These are phyloP conservation scores for Entomortierella lignicola DNA, from an alignment of 192 early-diverging fungal species.

Conservation along the genomic window DNA sequence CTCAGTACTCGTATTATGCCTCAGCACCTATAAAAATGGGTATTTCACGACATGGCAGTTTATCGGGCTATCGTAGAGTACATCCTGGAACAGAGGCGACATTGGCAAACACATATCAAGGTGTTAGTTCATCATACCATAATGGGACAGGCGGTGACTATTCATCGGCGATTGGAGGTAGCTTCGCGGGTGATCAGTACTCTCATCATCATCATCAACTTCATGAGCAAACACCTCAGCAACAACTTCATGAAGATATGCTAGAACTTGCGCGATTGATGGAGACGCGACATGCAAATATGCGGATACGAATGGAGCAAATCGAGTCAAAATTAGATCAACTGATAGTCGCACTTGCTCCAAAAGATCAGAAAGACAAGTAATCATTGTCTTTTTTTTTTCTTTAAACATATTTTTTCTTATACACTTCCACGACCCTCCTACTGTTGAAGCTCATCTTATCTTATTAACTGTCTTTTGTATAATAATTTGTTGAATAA, in stretches of 20 bases:
- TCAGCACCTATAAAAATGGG: slow-evolving; percentile 35
- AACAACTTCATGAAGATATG: slow-evolving; percentile 8
- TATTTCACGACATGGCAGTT: slow-evolving; percentile 14
- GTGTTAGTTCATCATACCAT: slow-evolving; percentile 12
- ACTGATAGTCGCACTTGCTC: slow-evolving; percentile 9
- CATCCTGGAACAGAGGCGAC: slow-evolving; percentile 32
- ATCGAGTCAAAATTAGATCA: slow-evolving; percentile 42
- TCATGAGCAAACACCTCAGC: neutral
- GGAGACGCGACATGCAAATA: slow-evolving; percentile 22
- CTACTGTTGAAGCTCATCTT: too few species aligned
- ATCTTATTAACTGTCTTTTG: too few species aligned
- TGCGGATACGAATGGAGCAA: slow-evolving; percentile 36
- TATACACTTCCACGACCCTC: too few species aligned
- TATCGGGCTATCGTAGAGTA: slow-evolving; percentile 5
- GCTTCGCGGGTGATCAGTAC: neutral
- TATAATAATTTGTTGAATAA: too few species aligned
- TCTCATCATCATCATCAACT: slow-evolving; percentile 10
- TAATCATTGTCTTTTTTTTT: neutral
- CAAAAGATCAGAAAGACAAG: neutral
- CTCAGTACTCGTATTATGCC: slow-evolving; percentile 21
- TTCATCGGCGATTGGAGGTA: neutral
- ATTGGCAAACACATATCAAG: slow-evolving; percentile 30
- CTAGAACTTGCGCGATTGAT: slow-evolving; percentile 26
- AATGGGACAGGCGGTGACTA: slow-evolving; percentile 1
- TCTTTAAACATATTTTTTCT: neutral